Conservation (phyloP, 208 protist species). For the Leishmania braziliensis region DNA sequence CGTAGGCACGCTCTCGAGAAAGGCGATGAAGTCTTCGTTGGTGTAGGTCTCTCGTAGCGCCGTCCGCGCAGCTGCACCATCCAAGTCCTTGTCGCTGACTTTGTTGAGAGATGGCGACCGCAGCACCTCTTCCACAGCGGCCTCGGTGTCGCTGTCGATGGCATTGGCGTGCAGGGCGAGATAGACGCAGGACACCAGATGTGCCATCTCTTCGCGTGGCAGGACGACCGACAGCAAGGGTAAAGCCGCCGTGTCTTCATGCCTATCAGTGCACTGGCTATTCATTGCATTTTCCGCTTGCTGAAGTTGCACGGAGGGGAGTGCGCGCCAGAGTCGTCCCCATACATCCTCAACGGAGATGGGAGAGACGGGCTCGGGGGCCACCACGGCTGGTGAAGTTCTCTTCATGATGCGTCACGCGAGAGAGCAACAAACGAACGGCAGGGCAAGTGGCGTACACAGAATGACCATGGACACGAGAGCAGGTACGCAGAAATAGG, state of each 20-base stretch:
- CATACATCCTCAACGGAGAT: conserved; percentile 50
- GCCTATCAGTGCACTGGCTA: conserved; percentile 14
- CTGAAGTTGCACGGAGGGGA: conserved; percentile 46
- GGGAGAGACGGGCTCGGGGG: not conserved
- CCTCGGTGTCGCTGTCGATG: conserved; percentile 41
- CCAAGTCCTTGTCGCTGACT: not conserved
- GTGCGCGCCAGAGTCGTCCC: conserved; percentile 63
- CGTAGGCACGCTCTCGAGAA: conserved; percentile 49
- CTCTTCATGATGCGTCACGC: conserved; percentile 2
- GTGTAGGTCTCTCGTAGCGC: conserved; percentile 31
- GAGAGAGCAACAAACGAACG: not conserved
- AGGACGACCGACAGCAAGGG: conserved; percentile 29
- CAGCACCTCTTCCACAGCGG: conserved; percentile 37
- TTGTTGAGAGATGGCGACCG: not conserved
- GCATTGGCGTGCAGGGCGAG: conserved; percentile 73
- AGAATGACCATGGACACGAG: not conserved
- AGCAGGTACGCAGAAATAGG: too few species aligned
- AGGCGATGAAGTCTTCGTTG: conserved; percentile 38
- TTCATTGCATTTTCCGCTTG: not conserved
- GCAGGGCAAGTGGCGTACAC: not conserved
- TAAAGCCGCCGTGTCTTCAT: conserved; percentile 11
- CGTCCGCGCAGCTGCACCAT: not conserved
- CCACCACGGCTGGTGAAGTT: not conserved
- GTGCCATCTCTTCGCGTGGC: conserved; percentile 51
- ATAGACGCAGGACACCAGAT: conserved; percentile 64